A percentile compares a stretch with the other conserved stretches of the same genome.
Conservation (phyloP, 768 basidiomycete genomes). For the Collybia mongolica region DNA sequence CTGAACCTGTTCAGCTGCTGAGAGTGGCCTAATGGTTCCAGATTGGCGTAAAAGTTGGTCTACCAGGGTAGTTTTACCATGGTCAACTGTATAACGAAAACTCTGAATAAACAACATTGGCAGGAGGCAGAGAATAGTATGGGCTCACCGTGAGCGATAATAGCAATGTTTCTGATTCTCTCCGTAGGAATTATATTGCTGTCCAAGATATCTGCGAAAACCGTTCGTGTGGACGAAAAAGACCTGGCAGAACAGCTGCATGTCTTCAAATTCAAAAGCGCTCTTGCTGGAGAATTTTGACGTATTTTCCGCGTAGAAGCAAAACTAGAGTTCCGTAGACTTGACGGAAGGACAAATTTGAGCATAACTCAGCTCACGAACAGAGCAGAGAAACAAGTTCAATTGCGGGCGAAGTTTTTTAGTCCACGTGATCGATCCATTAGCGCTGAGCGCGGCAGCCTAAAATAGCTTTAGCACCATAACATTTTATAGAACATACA, state of each 20-base stretch:
- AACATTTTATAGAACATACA: too few relatives aligned
- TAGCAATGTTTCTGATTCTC: conserved; percentile 47
- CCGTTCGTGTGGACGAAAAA: conserved; percentile 12
- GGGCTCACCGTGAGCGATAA: conserved; percentile 48
- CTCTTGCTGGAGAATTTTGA: background rate
- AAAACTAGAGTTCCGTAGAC: too few relatives aligned
- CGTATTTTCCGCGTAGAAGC: too few relatives aligned
- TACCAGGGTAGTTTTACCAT: conserved; percentile 53
- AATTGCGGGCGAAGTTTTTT: too few relatives aligned
- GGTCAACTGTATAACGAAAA: conserved; percentile 35
- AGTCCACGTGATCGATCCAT: too few relatives aligned
- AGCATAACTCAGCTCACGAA: too few relatives aligned
- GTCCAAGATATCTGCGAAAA: conserved; percentile 21
- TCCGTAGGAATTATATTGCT: conserved; percentile 29
- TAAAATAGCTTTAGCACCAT: too few relatives aligned
- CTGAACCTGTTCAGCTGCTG: conserved; percentile 31
- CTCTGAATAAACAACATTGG: background rate
- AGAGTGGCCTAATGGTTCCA: conserved; percentile 42
- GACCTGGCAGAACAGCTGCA: conserved; percentile 1
- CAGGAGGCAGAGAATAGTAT: background rate
- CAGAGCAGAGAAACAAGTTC: too few relatives aligned
- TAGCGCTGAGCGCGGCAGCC: too few relatives aligned
- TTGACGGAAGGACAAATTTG: too few relatives aligned
- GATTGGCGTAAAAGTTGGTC: conserved; percentile 52
- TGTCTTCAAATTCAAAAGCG: background rate